Evolutionary conservation across 192 early-diverging fungal species (phyloP), one percentile per base, ranked within the genome.

Genomic region (Podila epigama): DNA sequence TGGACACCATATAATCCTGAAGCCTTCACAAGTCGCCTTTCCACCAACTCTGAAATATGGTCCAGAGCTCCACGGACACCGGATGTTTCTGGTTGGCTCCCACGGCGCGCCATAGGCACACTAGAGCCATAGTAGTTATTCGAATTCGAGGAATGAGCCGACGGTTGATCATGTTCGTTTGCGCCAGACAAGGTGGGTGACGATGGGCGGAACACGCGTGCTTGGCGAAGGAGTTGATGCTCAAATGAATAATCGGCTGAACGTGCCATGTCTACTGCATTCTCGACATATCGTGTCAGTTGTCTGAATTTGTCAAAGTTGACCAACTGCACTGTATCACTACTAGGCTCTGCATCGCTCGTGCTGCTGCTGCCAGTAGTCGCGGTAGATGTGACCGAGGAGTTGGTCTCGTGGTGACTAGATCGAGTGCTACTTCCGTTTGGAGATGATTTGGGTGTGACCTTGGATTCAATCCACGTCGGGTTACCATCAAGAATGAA

Each of bases 401-500:
- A 51, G 51, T 31, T 10, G 9, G 10, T 18, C n/a, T 28, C 15
- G 16, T 50, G 44, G 18, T 32, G 39, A 48, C 18, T 12, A 29
- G 7, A n/a, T 6, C 39, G 57, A 29, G n/a, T 28, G 18, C n/a
- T 29, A 20, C 16, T n/a, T 60, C 11, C 12, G 27, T 7, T 6
- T 10, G 58, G 2, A 7, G 56, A 34, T 4, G 59, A 27, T 31
- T n/a, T 27, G 15, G 22, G 31, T 28, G 41, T 37, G 31, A 50
- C 25, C 29, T 48, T 69, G n/a, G 64, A 64, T 3, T 69, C 31
- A 12, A 79, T 53, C 54, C 61, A 70, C 1, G 84, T 86, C 18
- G 83, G 80, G 36, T 89, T 92, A n/a, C 92, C 92, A 54, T 93
- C 90, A 56, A 91, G 70, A 39, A 91, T 79, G 66, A 93, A 91